A percentile compares a stretch with the other conserved stretches of the same genome.
phyloP scores from a whole-genome alignment of 2,329 filamentous ascomycete species.

The Eutypa lata region DNA sequence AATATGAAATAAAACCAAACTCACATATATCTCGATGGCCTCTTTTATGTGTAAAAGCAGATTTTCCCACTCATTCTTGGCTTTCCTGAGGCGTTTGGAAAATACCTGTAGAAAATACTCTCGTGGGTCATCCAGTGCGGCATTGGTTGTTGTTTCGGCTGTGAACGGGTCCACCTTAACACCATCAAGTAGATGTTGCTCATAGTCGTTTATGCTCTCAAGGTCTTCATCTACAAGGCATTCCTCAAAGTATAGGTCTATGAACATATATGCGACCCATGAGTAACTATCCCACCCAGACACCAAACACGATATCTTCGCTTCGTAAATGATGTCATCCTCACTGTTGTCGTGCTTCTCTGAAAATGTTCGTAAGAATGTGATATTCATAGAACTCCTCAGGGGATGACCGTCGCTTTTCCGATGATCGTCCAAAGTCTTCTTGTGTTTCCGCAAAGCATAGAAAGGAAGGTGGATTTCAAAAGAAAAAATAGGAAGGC shows the following conservation, averaged over 20 bases:
- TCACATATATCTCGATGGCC: slow-evolving; percentile 4
- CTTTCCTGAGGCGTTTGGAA: background rate
- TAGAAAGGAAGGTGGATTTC: slow-evolving; percentile 9
- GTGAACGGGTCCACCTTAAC: slow-evolving; percentile 4
- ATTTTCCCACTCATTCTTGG: slow-evolving; percentile 5
- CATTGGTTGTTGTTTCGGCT: background rate
- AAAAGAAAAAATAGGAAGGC: slow-evolving; percentile 1
- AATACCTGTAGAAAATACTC: slow-evolving; percentile 6
- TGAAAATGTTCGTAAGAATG: slow-evolving; percentile 6
- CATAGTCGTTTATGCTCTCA: slow-evolving; percentile 5
- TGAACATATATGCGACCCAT: slow-evolving; percentile 7
- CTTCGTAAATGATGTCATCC: slow-evolving; percentile 8
- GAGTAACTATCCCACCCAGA: slow-evolving; percentile 3
- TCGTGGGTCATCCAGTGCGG: background rate
- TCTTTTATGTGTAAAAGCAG: slow-evolving; percentile 1
- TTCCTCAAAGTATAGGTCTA: slow-evolving; percentile 8
- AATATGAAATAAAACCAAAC: background rate
- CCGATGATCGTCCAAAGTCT: slow-evolving; percentile 1
- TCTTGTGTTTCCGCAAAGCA: slow-evolving; percentile 2
- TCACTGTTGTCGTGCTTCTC: slow-evolving; percentile 6
- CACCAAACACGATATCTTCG: slow-evolving; percentile 5
- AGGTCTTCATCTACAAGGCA: background rate
- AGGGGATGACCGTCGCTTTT: background rate
- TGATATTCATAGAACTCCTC: slow-evolving; percentile 5
- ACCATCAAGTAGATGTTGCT: background rate